Percentiles rank a stretch among this genome's conserved stretches.
These are phyloP conservation scores for Trichosporon sp. DNA, from an alignment of 1,284 basidiomycete genomes.

Conservation along the genomic window DNA sequence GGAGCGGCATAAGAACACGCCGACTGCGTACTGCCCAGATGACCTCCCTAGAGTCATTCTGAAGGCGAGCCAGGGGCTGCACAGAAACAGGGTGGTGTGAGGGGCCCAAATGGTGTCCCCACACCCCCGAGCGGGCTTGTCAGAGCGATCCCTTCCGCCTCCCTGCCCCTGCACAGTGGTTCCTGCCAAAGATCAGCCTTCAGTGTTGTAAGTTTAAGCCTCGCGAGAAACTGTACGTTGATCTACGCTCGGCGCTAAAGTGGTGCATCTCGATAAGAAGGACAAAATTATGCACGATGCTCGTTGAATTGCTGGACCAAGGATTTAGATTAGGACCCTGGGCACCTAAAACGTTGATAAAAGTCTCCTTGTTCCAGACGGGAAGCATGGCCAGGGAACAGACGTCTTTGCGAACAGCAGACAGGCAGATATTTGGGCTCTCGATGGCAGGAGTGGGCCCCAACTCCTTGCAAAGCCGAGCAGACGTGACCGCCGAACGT, in stretches of 20 bases:
- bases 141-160: background rate
- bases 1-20: no score
- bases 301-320: background rate
- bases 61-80: background rate
- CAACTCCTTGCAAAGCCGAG: background rate
- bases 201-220: background rate
- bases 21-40: background rate
- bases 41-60: background rate
- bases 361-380: constrained; percentile 2
- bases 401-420: background rate
- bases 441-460: background rate
- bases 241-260: background rate
- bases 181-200: background rate
- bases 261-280: background rate
- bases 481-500: background rate
- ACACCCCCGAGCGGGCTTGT: background rate
- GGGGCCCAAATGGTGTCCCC: background rate
- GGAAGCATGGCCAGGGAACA: background rate
- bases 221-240: background rate
- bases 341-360: background rate
- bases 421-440: background rate
- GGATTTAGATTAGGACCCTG: background rate
- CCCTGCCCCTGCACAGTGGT: background rate
- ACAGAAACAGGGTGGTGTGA: background rate
- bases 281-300: background rate